Conservation (phyloP, 139 green algal genomes). For the Coelastrella sp. region DNA sequence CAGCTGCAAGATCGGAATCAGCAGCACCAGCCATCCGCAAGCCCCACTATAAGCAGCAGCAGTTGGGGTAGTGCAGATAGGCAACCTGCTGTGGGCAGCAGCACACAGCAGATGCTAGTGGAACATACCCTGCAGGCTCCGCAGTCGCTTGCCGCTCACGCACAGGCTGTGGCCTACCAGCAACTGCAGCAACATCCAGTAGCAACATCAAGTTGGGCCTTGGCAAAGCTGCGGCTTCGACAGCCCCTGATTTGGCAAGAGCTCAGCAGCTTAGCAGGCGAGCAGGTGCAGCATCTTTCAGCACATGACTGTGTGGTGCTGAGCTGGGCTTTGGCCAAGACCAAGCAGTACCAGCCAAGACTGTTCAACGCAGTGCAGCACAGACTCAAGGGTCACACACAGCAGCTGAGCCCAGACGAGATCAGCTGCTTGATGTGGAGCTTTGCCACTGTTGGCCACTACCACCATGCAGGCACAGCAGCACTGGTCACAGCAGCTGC, state of each 20-base stretch:
- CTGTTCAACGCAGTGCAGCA: conserved; percentile 8
- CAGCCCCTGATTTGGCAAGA: conserved; percentile 26
- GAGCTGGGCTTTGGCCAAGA: conserved; percentile 21
- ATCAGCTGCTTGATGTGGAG: conserved; percentile 47
- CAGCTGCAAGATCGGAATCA: not conserved
- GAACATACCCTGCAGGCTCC: not conserved
- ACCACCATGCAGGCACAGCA: conserved; percentile 4
- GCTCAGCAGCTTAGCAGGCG: conserved; percentile 32
- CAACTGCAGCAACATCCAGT: conserved; percentile 22
- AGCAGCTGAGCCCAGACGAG: conserved; percentile 6
- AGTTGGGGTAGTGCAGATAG: too few species aligned
- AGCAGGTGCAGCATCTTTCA: not conserved
- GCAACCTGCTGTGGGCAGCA: too few species aligned
- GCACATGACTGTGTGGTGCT: conserved; percentile 21
- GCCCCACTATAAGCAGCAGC: not conserved
- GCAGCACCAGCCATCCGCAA: not conserved
- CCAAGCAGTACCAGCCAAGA: not conserved
- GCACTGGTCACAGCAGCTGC: conserved; percentile 26
- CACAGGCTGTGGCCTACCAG: not conserved
- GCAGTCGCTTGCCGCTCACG: not conserved
- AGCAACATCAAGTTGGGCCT: not conserved
- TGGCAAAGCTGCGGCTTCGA: conserved; percentile 2
- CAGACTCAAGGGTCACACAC: not conserved
- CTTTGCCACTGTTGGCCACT: conserved; percentile 25
- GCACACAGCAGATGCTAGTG: not conserved